Conservation (phyloP, 1,139 yeast species). For the Eremothecium gossypii region DNA sequence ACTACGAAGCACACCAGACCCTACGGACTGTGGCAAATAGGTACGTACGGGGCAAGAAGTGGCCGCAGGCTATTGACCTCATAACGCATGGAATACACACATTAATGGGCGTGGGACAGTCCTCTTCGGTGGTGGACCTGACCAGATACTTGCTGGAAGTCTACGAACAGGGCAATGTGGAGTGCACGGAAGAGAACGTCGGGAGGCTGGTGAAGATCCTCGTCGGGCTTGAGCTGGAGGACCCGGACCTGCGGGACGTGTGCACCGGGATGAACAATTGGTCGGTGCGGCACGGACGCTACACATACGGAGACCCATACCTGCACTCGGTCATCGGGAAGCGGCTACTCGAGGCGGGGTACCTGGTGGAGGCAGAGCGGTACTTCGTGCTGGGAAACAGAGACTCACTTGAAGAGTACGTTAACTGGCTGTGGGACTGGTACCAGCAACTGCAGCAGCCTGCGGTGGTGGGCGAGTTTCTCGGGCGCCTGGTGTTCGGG, state of each 20-base stretch:
- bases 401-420: conserved; percentile 47
- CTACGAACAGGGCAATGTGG: conserved; percentile 42
- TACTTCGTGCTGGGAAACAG: conserved; percentile 62
- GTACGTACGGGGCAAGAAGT: conserved; percentile 61
- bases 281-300: conserved; percentile 43
- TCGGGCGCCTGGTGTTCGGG: conserved; percentile 58
- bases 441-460: conserved; percentile 28
- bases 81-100: conserved; percentile 62
- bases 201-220: conserved; percentile 30
- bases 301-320: conserved; percentile 63
- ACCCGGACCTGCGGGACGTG: conserved; percentile 58
- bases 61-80: conserved; percentile 61
- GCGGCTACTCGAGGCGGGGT: conserved; percentile 39
- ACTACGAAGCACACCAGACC: conserved; percentile 93
- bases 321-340: conserved; percentile 68
- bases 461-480: conserved; percentile 42
- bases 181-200: conserved; percentile 37
- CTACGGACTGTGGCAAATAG: conserved; percentile 81
- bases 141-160: conserved; percentile 65
- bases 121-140: conserved; percentile 74
- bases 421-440: conserved; percentile 53
- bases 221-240: conserved; percentile 35
- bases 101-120: conserved; percentile 59
- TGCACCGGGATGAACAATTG: conserved; percentile 58
- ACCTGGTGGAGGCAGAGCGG: conserved; percentile 43